Evolutionary conservation across 768 basidiomycete genomes (phyloP), one percentile per base, ranked within the genome.

Genomic region (Suillus spraguei): DNA sequence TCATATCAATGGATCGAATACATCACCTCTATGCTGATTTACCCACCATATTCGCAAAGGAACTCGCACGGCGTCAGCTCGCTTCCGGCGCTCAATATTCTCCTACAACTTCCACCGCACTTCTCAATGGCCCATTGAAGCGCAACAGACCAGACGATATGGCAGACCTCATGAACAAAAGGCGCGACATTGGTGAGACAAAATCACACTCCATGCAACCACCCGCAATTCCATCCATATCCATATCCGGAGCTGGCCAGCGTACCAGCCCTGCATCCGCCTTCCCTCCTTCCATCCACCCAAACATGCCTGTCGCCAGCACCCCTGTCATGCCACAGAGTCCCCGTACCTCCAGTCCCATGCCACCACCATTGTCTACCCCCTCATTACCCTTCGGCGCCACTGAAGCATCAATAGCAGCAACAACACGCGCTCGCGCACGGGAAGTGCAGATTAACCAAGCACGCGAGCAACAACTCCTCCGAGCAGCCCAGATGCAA

Each of bases 171-270:
- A 76, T 78, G 46, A 84, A 82, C 72, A 92, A 92, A 72, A 82
- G 91, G 20, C 81, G 87, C 22, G 87, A 92, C 68, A 86, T 86
- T 1, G 91, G 91, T 39, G 90, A 91, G 65, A 76, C 75, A 47
- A 88, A 86, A 68, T 64, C 68, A 22, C 71, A 75, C 64, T 77
- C 80, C 67, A 79, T 82, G 77, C 81, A 80, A 2, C 80, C 83
- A 0, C 80, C 80, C 17, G 60, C 69, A 50, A 64, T 63, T 2
- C 72, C 79, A 24, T 69, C 77, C 38, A 74, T 77, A 66, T 75
- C 76, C 10, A 60, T 59, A 54, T 54, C 56, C 20, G 41, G 64
- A 55, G 47, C 63, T 55, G n/a, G 59, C n/a, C 58, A 68, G 24
- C 70, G 70, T 47, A 44, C 63, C 41, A 68, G 71, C 70, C 74